Evolutionary conservation across 768 basidiomycete genomes (phyloP).

Genomic region (Tricholoma bakamatsutake): DNA sequence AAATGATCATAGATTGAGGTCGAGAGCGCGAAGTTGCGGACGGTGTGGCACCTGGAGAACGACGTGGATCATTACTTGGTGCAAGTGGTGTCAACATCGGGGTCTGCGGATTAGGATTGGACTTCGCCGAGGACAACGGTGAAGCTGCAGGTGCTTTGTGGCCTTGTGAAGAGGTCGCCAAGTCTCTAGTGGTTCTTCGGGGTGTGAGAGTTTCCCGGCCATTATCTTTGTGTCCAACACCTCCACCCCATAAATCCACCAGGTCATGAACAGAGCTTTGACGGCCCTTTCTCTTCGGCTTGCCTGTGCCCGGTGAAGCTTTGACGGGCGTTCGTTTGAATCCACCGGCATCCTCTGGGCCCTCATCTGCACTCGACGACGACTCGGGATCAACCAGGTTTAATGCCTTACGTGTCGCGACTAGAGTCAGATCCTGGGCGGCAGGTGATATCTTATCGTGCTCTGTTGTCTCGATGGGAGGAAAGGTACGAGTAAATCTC

Average conservation of each 20-base stretch:
- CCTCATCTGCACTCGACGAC: conserved; percentile 58
- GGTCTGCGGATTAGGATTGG: not conserved
- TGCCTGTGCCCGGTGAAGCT: conserved; percentile 25
- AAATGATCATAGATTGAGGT: conserved; percentile 79
- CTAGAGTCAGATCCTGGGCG: conserved; percentile 48
- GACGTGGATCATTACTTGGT: not conserved
- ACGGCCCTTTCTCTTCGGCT: conserved; percentile 38
- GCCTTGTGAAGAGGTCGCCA: not conserved
- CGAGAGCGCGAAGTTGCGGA: conserved; percentile 44
- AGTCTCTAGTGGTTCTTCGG: conserved; percentile 3
- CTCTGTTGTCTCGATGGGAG: conserved; percentile 24
- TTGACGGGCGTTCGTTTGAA: conserved; percentile 19
- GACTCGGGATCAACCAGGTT: conserved; percentile 29
- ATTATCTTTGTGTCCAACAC: conserved; percentile 38
- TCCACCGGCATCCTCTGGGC: conserved; percentile 39
- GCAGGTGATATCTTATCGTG: conserved; percentile 9
- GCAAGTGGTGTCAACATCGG: conserved; percentile 6
- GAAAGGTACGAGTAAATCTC: conserved; percentile 32
- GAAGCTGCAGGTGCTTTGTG: conserved; percentile 2
- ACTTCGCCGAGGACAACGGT: conserved; percentile 2
- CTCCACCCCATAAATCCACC: conserved; percentile 73
- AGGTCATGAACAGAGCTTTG: conserved; percentile 84
- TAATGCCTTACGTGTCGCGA: conserved; percentile 19
- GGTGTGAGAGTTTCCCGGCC: conserved; percentile 17
- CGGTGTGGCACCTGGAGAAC: conserved; percentile 15